Evolutionary conservation across 2,329 filamentous ascomycete species (phyloP).

Genomic region (Colletotrichum nymphaeae): DNA sequence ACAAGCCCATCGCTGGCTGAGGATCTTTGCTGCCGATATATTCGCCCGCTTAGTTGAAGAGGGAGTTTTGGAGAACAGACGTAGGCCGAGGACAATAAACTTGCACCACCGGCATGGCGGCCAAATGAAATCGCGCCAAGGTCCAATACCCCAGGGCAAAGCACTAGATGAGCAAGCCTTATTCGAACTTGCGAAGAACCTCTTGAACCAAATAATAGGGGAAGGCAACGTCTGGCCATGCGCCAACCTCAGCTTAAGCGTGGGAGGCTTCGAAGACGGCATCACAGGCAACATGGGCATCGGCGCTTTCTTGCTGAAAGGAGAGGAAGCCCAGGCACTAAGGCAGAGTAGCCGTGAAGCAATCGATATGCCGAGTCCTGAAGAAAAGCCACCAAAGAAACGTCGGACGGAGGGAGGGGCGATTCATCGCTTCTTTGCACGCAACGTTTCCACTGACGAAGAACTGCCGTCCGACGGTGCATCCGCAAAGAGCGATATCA

Average conservation of each 20-base stretch:
- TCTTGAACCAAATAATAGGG: conserved; percentile 81
- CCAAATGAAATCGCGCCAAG: conserved; percentile 80
- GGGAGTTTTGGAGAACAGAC: conserved; percentile 86
- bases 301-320: conserved; percentile 84
- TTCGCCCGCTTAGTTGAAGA: conserved; percentile 91
- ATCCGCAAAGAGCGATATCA: conserved; percentile 14
- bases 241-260: conserved; percentile 86
- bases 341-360: conserved; percentile 49
- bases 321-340: conserved; percentile 70
- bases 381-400: conserved; percentile 49
- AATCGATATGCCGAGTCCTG: conserved; percentile 1
- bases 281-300: conserved; percentile 88
- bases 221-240: conserved; percentile 92
- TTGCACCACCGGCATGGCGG: conserved; percentile 82
- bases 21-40: conserved; percentile 93
- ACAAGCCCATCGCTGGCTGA: conserved; percentile 85
- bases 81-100: conserved; percentile 86
- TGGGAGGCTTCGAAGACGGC: conserved; percentile 93
- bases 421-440: conserved; percentile 70
- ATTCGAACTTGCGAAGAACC: conserved; percentile 79
- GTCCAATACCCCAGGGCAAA: conserved; percentile 81
- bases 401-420: conserved; percentile 59
- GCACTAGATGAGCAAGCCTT: conserved; percentile 77
- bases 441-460: conserved; percentile 46
- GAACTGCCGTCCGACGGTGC: conserved; percentile 39